A percentile compares a stretch with the other conserved stretches of the same genome.
These are phyloP conservation scores for Citeromyces hawaiiensis DNA, from an alignment of 1,139 yeast genomes.

Conservation along the genomic window DNA sequence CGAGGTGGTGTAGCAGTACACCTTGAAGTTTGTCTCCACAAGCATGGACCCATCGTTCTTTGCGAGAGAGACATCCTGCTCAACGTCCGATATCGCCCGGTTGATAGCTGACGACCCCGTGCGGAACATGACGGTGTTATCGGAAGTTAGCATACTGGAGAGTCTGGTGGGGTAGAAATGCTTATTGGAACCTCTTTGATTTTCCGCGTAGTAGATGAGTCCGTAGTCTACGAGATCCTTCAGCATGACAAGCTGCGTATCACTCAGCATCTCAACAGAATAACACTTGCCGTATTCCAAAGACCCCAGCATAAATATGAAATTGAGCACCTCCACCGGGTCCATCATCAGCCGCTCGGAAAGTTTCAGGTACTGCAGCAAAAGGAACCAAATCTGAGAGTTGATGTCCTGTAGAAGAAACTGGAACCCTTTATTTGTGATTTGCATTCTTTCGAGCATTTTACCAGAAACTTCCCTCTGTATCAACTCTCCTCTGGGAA, in stretches of 20 bases:
- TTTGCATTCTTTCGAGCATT: conserved; percentile 29
- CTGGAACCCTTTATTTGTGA: conserved; percentile 89
- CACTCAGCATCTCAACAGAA: conserved; percentile 54
- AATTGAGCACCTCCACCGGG: conserved; percentile 89
- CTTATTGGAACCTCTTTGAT: conserved; percentile 27
- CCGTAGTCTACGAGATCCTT: conserved; percentile 90
- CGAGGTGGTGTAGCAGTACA: conserved; percentile 89
- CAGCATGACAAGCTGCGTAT: conserved; percentile 76
- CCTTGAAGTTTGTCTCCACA: conserved; percentile 84
- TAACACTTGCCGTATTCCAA: conserved; percentile 85
- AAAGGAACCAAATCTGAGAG: conserved; percentile 89
- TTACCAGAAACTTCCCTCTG: conserved; percentile 7
- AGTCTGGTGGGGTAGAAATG: conserved; percentile 84
- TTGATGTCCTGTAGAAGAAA: conserved; percentile 84
- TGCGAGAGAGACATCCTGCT: conserved; percentile 11
- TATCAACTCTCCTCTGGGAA: conserved; percentile 21
- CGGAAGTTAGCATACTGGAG: conserved; percentile 86
- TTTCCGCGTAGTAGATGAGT: conserved; percentile 55
- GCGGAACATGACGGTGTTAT: conserved; percentile 45
- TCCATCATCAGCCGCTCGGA: conserved; percentile 83
- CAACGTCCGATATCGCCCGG: conserved; percentile 29
- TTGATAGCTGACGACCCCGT: conserved; percentile 61
- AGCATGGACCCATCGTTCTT: conserved; percentile 51
- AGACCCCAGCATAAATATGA: conserved; percentile 86
- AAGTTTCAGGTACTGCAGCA: conserved; percentile 76